Conservation (phyloP, 2,329 filamentous ascomycete species). For the Aplosporella prunicola region DNA sequence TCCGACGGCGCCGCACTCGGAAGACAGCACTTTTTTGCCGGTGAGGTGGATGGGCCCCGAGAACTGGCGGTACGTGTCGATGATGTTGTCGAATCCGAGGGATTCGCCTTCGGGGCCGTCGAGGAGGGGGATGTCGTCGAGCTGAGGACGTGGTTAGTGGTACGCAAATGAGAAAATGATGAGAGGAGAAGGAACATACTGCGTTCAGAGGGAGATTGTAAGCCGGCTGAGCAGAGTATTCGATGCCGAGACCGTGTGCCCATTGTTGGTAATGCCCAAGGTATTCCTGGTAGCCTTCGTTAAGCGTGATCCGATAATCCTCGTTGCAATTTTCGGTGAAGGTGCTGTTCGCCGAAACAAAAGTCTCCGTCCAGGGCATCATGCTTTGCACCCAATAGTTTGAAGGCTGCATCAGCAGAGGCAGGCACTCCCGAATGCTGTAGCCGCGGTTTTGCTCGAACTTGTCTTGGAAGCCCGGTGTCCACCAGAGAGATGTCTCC, state of each 20-base stretch:
- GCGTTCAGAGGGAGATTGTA: constrained; percentile 29
- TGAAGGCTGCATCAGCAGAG: constrained; percentile 17
- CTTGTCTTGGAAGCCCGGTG: constrained; percentile 15
- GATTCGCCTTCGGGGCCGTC: constrained; percentile 28
- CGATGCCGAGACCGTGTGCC: constrained; percentile 17
- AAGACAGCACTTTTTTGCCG: constrained; percentile 23
- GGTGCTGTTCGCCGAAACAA: constrained; percentile 9
- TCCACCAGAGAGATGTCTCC: constrained; percentile 19
- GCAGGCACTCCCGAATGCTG: constrained; percentile 21
- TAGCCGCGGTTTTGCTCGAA: constrained; percentile 21
- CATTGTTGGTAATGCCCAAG: constrained; percentile 19
- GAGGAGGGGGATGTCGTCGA: constrained; percentile 20
- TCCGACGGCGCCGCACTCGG: constrained; percentile 24
- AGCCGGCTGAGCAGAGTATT: constrained; percentile 23
- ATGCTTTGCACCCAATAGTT: constrained; percentile 13
- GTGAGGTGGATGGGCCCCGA: constrained; percentile 24
- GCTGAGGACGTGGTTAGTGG: constrained; percentile 11
- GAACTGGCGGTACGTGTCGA: constrained; percentile 27
- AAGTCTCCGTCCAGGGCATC: constrained; percentile 12
- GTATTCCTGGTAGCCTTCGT: constrained; percentile 22
- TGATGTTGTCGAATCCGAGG: constrained; percentile 22
- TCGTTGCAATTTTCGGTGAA: constrained; percentile 15
- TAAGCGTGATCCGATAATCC: constrained; percentile 23
- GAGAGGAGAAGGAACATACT: constrained; percentile 10
- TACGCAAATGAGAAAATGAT: background rate